Evolutionary conservation across 768 basidiomycete genomes (phyloP).

Genomic region (Lanmaoa rubissima): DNA sequence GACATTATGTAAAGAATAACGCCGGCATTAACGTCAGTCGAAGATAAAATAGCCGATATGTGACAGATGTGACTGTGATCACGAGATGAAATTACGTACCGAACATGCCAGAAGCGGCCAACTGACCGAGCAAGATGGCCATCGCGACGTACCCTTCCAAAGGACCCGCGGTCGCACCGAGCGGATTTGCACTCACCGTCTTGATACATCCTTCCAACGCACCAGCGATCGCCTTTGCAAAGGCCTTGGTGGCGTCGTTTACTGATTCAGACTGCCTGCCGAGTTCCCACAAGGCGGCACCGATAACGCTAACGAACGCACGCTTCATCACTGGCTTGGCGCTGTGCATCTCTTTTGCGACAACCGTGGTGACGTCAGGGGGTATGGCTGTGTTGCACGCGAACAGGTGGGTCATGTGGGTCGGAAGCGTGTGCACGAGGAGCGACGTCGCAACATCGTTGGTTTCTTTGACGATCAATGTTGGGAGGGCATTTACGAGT

Average conservation of each 20-base stretch:
- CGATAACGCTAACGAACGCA: slow-evolving; percentile 62
- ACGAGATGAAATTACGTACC: slow-evolving; percentile 40
- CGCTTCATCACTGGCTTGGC: slow-evolving; percentile 60
- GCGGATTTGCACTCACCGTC: slow-evolving; percentile 56
- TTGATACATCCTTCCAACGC: slow-evolving; percentile 73
- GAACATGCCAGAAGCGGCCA: slow-evolving; percentile 48
- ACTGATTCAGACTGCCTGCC: slow-evolving; percentile 27
- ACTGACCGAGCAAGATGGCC: slow-evolving; percentile 63
- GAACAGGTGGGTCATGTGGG: slow-evolving; percentile 61
- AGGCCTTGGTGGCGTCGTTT: slow-evolving; percentile 43
- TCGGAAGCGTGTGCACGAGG: slow-evolving; percentile 52
- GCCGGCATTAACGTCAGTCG: not conserved
- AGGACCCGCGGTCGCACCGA: slow-evolving; percentile 61
- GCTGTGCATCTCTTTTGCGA: slow-evolving; percentile 72
- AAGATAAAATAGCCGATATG: not conserved
- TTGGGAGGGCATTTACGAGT: slow-evolving; percentile 38
- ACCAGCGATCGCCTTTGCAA: slow-evolving; percentile 55
- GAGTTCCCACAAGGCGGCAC: slow-evolving; percentile 54
- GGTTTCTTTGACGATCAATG: slow-evolving; percentile 68
- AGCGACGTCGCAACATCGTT: slow-evolving; percentile 62
- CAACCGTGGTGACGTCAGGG: slow-evolving; percentile 41
- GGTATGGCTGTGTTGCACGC: slow-evolving; percentile 40
- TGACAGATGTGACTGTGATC: not conserved
- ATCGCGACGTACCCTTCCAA: slow-evolving; percentile 82
- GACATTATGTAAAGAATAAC: not conserved